Conservation (phyloP, 441 rosid species). For the Erodium trifolium region DNA sequence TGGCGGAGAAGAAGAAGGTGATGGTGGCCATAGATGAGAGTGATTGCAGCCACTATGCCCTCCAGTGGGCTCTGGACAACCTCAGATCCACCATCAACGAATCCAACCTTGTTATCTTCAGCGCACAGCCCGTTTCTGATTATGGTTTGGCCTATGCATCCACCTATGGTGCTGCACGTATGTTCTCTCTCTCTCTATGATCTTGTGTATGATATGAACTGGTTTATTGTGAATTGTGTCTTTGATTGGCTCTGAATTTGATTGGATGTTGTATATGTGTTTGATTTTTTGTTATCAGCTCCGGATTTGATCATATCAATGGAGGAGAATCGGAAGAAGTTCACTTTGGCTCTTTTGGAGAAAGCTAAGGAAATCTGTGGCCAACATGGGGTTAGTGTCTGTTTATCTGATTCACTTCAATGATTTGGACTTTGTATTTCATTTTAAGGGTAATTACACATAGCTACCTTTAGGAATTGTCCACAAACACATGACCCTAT, state of each 20-base stretch:
- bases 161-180: constrained; percentile 45
- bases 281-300: constrained; percentile 26
- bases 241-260: too few relatives aligned
- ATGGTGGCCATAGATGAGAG: constrained; percentile 73
- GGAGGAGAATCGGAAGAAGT: constrained; percentile 46
- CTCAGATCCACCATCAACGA: constrained; percentile 33
- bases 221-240: too few relatives aligned
- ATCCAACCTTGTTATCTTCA: constrained; percentile 44
- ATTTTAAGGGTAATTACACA: too few relatives aligned
- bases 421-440: not conserved
- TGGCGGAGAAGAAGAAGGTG: constrained; percentile 41
- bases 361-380: constrained; percentile 47
- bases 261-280: not conserved
- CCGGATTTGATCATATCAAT: constrained; percentile 37
- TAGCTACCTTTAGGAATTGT: too few relatives aligned
- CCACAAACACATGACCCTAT: too few relatives aligned
- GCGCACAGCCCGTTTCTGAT: constrained; percentile 30
- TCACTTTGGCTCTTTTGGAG: constrained; percentile 32
- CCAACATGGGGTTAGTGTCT: constrained; percentile 38
- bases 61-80: constrained; percentile 41
- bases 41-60: constrained; percentile 49
- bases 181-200: constrained; percentile 13
- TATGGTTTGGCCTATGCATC: constrained; percentile 38
- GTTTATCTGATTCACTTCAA: not conserved
- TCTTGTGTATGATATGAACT: too few relatives aligned